Conservation (phyloP, 2,329 filamentous ascomycete species). For the Colletotrichum lindemuthianum region DNA sequence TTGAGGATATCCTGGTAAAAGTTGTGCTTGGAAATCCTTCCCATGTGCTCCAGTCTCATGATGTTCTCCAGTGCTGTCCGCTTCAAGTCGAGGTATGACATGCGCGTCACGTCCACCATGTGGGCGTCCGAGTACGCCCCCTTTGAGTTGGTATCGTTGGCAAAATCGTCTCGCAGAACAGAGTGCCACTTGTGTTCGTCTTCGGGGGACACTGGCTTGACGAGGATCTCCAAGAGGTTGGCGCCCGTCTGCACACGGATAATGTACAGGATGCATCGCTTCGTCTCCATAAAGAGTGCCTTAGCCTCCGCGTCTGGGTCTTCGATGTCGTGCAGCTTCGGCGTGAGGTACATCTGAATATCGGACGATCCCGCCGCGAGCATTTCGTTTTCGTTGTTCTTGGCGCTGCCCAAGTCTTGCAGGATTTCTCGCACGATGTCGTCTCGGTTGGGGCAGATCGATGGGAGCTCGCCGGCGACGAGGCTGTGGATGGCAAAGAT, state of each 20-base stretch:
- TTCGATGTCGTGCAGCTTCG: slow-evolving; percentile 88
- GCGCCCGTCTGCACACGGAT: slow-evolving; percentile 93
- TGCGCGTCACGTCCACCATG: slow-evolving; percentile 87
- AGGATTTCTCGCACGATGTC: slow-evolving; percentile 92
- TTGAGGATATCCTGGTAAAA: slow-evolving; percentile 98
- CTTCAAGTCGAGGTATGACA: slow-evolving; percentile 93
- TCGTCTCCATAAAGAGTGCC: slow-evolving; percentile 96
- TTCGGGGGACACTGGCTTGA: slow-evolving; percentile 86
- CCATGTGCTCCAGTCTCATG: slow-evolving; percentile 84
- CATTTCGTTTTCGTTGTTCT: slow-evolving; percentile 96
- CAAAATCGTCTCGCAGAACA: slow-evolving; percentile 84
- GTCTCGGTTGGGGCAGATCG: slow-evolving; percentile 82
- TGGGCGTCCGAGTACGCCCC: slow-evolving; percentile 92
- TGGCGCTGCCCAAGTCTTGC: slow-evolving; percentile 92
- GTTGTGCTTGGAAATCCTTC: slow-evolving; percentile 89
- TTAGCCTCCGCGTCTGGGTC: slow-evolving; percentile 95
- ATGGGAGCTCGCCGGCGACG: slow-evolving; percentile 79
- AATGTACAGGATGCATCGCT: slow-evolving; percentile 96
- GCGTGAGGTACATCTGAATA: slow-evolving; percentile 89
- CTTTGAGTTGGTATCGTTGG: slow-evolving; percentile 72
- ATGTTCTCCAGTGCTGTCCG: slow-evolving; percentile 94
- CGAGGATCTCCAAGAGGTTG: slow-evolving; percentile 94
- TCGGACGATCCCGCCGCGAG: slow-evolving; percentile 86
- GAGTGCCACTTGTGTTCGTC: slow-evolving; percentile 90
- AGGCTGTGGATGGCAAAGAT: slow-evolving; percentile 96